Evolutionary conservation across 1,284 basidiomycete species (phyloP).

Genomic region (Veloboletus limbatus): DNA sequence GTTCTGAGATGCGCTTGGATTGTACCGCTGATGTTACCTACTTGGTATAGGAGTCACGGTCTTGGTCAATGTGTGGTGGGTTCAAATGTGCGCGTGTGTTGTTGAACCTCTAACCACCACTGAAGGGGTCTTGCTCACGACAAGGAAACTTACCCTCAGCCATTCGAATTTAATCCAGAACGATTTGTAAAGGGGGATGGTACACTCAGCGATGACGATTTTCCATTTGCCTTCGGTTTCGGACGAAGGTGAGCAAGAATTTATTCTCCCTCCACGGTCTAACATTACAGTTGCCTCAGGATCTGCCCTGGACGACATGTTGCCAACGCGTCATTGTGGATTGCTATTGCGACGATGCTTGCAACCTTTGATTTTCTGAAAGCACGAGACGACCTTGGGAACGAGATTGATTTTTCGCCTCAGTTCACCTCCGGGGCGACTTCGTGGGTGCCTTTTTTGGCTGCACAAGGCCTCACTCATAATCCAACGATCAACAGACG

Average conservation of each 20-base stretch:
- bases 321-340: constrained; percentile 36
- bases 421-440: constrained; percentile 13
- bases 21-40: neutral
- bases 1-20: neutral
- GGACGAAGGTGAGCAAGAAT: constrained; percentile 37
- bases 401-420: constrained; percentile 20
- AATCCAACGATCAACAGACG: constrained; percentile 12
- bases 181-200: constrained; percentile 35
- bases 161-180: constrained; percentile 43
- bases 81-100: neutral
- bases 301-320: constrained; percentile 37
- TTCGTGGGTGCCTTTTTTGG: constrained; percentile 15
- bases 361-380: constrained; percentile 24
- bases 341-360: constrained; percentile 25
- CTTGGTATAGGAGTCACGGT: constrained; percentile 35
- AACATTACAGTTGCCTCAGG: constrained; percentile 7
- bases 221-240: constrained; percentile 42
- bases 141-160: constrained; percentile 39
- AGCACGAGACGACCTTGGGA: constrained; percentile 20
- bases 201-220: constrained; percentile 34
- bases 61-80: constrained; percentile 46
- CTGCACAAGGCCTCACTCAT: neutral
- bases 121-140: constrained; percentile 48
- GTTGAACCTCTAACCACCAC: neutral
- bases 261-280: neutral